Evolutionary conservation across 805 yeast genomes (phyloP).

Genomic region (Sugiyamaella lignohabitans): DNA sequence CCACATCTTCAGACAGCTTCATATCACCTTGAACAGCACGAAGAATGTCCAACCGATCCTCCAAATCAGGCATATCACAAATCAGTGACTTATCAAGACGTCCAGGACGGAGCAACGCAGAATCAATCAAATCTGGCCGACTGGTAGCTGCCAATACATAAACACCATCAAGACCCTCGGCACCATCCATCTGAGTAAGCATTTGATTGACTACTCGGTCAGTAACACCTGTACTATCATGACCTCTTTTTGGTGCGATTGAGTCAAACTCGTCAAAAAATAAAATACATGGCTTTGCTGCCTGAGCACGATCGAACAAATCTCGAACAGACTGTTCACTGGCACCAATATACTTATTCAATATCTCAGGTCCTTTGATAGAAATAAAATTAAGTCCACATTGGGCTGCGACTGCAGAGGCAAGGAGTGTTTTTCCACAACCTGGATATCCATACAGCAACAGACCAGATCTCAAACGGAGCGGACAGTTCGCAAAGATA

Average conservation of each 20-base stretch:
- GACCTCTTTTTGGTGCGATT: conserved; percentile 95
- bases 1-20: conserved; percentile 47
- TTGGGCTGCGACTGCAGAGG: conserved; percentile 88
- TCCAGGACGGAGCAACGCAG: conserved; percentile 93
- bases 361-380: conserved; percentile 91
- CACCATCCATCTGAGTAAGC: conserved; percentile 98
- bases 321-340: conserved; percentile 94
- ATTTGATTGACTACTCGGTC: conserved; percentile 96
- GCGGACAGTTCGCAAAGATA: conserved; percentile 81
- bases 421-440: conserved; percentile 90
- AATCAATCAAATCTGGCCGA: conserved; percentile 91
- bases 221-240: conserved; percentile 95
- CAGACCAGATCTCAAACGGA: conserved; percentile 83
- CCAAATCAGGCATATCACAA: conserved; percentile 74
- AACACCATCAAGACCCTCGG: conserved; percentile 95
- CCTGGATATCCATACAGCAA: conserved; percentile 94
- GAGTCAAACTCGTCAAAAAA: conserved; percentile 97
- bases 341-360: conserved; percentile 94
- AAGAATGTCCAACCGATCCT: conserved; percentile 71
- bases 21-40: conserved; percentile 49
- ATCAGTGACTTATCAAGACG: conserved; percentile 87
- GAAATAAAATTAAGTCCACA: conserved; percentile 92
- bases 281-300: conserved; percentile 95
- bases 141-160: conserved; percentile 95
- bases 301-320: conserved; percentile 86